Base-by-base conservation (phyloP, 1,139 yeast species). In the Meyerozyma sp. region DNA sequence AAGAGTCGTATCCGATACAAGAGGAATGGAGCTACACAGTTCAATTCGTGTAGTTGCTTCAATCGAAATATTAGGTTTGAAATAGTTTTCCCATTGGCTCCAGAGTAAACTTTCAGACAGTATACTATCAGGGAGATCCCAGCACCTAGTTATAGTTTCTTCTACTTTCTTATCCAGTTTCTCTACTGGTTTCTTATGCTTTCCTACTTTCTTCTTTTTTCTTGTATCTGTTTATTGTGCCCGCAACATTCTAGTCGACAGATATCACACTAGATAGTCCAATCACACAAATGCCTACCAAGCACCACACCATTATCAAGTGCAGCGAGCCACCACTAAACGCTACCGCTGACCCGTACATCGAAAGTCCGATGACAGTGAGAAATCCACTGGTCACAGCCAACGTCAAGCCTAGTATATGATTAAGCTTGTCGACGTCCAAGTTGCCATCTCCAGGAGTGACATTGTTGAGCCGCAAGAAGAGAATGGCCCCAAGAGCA, bases 351-450 rank as follows among this genome's bases (percentile, higher is more conserved):
- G 88, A 77, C 0, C 89, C 84, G 60, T 87, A 84, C 95, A 91
- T 87, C 50, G 91, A 91, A 39, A 90, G 63, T 0, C 91, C 87
- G 43, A 91, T 84, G 21, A 85, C 85, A 0, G 86, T 71, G 53
- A 91, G 68, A 57, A 91, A 91, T 1, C 98, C 98, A 37, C 94
- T 77, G 1, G 97, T 89, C 2, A 84, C 60, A 10, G 89, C 78
- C 59, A 91, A 75, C 20, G 88, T 63, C 0, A 76, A 52, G 0
- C 94, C 95, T 62, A 84, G 84, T 1, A 79, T 61, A 40, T 68
- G 59, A 47, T 72, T 58, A 21, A 78, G 63, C 34, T 59, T 60
- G 5, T 57, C 54, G 14, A 70, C 56, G 44, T 66, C 66, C 39
- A 64, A 49, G 14, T 34, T 21, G 9, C 65, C 60, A 10, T 63